Conservation (phyloP, 2,329 filamentous ascomycete genomes). For the Trichothecium roseum region DNA sequence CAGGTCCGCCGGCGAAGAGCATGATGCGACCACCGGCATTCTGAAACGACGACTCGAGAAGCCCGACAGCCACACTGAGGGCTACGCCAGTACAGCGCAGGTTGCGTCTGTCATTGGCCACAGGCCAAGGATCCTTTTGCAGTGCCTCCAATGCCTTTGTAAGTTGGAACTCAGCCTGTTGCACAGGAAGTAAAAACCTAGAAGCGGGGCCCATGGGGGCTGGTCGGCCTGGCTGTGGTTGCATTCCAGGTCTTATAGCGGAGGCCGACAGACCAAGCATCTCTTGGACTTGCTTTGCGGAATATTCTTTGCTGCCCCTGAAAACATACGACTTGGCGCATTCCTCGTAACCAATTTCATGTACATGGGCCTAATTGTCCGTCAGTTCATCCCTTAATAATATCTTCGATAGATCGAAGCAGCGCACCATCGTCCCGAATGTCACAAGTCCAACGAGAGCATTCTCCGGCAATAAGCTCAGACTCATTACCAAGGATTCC, state of each 20-base stretch:
- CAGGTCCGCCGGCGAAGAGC: constrained; percentile 90
- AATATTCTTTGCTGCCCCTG: constrained; percentile 93
- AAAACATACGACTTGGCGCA: constrained; percentile 99
- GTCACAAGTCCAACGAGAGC: constrained; percentile 76
- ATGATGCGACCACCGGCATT: constrained; percentile 93
- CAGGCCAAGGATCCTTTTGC: constrained; percentile 95
- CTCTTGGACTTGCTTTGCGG: constrained; percentile 97
- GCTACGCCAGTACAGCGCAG: constrained; percentile 92
- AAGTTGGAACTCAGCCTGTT: constrained; percentile 93
- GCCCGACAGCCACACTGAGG: constrained; percentile 85
- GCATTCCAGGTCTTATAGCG: constrained; percentile 63
- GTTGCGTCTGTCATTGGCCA: constrained; percentile 82
- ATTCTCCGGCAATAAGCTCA: constrained; percentile 72
- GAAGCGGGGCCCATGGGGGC: constrained; percentile 72
- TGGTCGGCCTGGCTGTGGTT: constrained; percentile 64
- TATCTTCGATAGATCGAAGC: too few relatives aligned
- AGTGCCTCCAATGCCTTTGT: constrained; percentile 92
- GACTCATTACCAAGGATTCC: constrained; percentile 77
- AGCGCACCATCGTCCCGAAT: constrained; percentile 77
- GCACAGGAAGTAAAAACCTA: constrained; percentile 85
- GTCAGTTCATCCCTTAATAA: too few relatives aligned
- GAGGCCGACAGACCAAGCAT: constrained; percentile 81
- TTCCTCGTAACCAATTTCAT: constrained; percentile 95
- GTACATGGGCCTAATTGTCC: constrained; percentile 66
- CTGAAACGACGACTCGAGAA: constrained; percentile 90